Base-by-base conservation (phyloP, 805 yeast genomes). In the Myxozyma sirexii region DNA sequence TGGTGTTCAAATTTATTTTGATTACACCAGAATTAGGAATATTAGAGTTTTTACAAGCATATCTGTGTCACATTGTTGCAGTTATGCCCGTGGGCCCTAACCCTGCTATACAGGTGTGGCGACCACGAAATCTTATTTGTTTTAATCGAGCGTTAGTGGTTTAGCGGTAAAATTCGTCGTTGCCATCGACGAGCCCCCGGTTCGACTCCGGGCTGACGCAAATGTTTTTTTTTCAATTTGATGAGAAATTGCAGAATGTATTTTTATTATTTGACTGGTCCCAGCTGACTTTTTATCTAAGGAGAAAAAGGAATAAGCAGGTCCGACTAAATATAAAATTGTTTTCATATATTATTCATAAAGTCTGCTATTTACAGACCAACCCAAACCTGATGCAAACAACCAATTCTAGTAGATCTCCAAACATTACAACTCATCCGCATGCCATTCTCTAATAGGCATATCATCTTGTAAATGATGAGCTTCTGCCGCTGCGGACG, bases 111-210 rank as follows among this genome's bases (percentile, higher is more conserved):
- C 46, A 2, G 21, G 46, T 17, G 46, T 42, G 29, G 26, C 13
- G 5, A 6, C 29, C 43, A 7, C 17, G n/a, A 37, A 24, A n/a
- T 3, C 1, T 10, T 35, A 37, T 21, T 37, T 38, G 4, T 37
- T 19, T 4, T 21, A 6, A 47, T 66, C 3, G 15, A 2, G 80
- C 80, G 79, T 75, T 70, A 73, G 78, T 77, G 80, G 80, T 77
- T 77, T 78, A 77, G 80, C 77, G 80, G 80, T 77, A 77, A 76
- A 77, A 77, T 76, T 75, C 79, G 71, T 74, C 79, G 79, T 77
- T 77, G 80, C 80, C 80, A 77, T 77, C 79, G 79, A 74, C 72
- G 79, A 75, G 80, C 80, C 80, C 80, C 80, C 79, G 80, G 80
- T 77, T 77, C 80, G 80, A 77, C 77, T 77, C 80, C 80, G 80